Conservation (phyloP, 345 rosid species). For the Boechera divaricarpa region DNA sequence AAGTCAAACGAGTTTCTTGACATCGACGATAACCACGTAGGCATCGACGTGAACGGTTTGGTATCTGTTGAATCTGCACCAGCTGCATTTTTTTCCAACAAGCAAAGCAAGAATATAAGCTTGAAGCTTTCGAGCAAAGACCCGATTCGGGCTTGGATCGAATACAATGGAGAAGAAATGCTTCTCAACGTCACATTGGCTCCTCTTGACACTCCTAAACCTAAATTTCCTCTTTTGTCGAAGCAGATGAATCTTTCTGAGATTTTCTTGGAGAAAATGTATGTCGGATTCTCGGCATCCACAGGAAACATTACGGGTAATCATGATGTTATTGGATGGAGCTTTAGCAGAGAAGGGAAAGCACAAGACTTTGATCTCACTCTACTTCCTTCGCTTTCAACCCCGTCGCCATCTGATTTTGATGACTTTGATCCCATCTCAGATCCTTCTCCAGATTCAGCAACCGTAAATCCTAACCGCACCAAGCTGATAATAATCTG, state of each 20-base stretch:
- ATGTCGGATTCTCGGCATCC: slow-evolving; percentile 68
- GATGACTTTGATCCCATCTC: slow-evolving; percentile 28
- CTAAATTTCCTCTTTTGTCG: slow-evolving; percentile 59
- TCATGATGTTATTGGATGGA: slow-evolving; percentile 68
- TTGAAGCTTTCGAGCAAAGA: slow-evolving; percentile 47
- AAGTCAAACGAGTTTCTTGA: slow-evolving; percentile 54
- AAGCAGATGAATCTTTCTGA: slow-evolving; percentile 49
- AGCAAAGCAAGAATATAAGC: slow-evolving; percentile 37
- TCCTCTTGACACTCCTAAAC: slow-evolving; percentile 45
- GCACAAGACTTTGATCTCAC: slow-evolving; percentile 50
- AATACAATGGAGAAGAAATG: slow-evolving; percentile 52
- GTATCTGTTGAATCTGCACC: slow-evolving; percentile 48
- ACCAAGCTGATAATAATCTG: slow-evolving; percentile 23
- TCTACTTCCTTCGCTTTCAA: slow-evolving; percentile 59
- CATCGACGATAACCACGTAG: slow-evolving; percentile 57
- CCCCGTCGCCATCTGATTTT: slow-evolving; percentile 18
- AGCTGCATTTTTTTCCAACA: slow-evolving; percentile 49
- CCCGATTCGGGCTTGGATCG: slow-evolving; percentile 66
- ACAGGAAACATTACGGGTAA: slow-evolving; percentile 49
- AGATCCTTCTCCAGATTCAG: slow-evolving; percentile 27
- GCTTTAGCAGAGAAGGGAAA: slow-evolving; percentile 57
- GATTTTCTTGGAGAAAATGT: slow-evolving; percentile 50
- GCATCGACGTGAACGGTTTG: slow-evolving; percentile 60
- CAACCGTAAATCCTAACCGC: not conserved
- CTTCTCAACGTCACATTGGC: slow-evolving; percentile 58